phyloP scores from a whole-genome alignment of 805 yeast species.

The Torulaspora gathmanii region DNA sequence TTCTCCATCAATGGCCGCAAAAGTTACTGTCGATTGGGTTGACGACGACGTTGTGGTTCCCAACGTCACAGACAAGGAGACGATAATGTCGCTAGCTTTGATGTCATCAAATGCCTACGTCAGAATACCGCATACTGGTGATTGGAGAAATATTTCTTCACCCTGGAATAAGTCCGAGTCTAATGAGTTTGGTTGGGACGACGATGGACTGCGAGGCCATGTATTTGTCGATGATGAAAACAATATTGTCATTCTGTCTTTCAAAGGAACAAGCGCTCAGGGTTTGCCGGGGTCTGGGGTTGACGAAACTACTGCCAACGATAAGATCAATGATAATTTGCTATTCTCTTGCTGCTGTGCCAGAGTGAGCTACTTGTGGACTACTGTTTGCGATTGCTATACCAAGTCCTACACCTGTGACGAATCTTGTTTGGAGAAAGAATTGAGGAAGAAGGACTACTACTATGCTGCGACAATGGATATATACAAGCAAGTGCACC shows the following conservation, averaged over 20 bases:
- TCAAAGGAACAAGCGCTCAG: slow-evolving; percentile 91
- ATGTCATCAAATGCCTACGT: slow-evolving; percentile 93
- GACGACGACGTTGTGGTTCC: slow-evolving; percentile 57
- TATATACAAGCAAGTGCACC: slow-evolving; percentile 66
- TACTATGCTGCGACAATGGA: slow-evolving; percentile 78
- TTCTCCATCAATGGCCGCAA: slow-evolving; percentile 26
- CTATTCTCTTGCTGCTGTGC: slow-evolving; percentile 96
- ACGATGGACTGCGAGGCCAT: slow-evolving; percentile 84
- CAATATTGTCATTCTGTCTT: slow-evolving; percentile 62
- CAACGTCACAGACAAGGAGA: slow-evolving; percentile 65
- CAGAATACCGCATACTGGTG: slow-evolving; percentile 65
- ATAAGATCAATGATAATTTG: slow-evolving; percentile 81
- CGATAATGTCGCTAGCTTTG: slow-evolving; percentile 69
- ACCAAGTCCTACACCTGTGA: slow-evolving; percentile 79
- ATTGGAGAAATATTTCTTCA: slow-evolving; percentile 75
- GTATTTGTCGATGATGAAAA: slow-evolving; percentile 65
- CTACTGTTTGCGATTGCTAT: slow-evolving; percentile 92
- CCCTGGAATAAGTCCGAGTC: slow-evolving; percentile 53
- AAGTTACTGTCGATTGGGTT: slow-evolving; percentile 60
- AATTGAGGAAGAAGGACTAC: slow-evolving; percentile 65
- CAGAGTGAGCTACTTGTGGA: slow-evolving; percentile 84
- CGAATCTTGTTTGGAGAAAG: slow-evolving; percentile 78
- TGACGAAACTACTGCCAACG: slow-evolving; percentile 74
- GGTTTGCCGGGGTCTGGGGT: slow-evolving; percentile 68
- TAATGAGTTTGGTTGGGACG: slow-evolving; percentile 81